phyloP scores from a whole-genome alignment of 371 early-diverging fungal genomes.

The Syncephalastrum contaminatum region DNA sequence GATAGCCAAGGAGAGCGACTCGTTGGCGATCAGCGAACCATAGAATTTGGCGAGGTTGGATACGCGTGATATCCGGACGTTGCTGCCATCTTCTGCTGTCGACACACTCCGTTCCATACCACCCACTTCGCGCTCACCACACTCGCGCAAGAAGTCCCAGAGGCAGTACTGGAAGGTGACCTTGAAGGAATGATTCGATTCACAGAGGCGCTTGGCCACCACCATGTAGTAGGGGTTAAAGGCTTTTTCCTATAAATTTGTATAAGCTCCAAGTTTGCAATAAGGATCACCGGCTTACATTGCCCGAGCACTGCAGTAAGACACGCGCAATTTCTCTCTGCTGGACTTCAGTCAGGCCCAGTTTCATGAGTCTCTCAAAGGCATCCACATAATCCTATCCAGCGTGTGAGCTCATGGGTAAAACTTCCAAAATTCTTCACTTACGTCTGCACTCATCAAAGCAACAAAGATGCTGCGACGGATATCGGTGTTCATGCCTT shows the following conservation, averaged over 20 bases:
- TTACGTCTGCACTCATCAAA: constrained; percentile 87
- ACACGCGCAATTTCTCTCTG: constrained; percentile 95
- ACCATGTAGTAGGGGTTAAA: constrained; percentile 96
- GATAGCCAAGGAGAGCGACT: constrained; percentile 61
- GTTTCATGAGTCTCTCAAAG: constrained; percentile 79
- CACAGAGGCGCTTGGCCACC: constrained; percentile 78
- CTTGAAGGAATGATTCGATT: constrained; percentile 74
- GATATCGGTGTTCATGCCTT: constrained; percentile 96
- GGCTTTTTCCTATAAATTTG: constrained; percentile 64
- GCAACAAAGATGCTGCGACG: constrained; percentile 90
- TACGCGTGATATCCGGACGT: constrained; percentile 62
- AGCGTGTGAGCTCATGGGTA: background rate
- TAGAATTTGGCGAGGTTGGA: constrained; percentile 78
- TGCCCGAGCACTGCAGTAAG: constrained; percentile 83
- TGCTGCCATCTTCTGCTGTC: constrained; percentile 11
- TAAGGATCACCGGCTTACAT: constrained; percentile 47
- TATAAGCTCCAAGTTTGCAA: background rate
- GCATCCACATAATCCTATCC: constrained; percentile 91
- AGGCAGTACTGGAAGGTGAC: constrained; percentile 93
- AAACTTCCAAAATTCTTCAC: background rate
- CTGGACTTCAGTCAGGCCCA: constrained; percentile 86
- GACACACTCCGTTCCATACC: constrained; percentile 59
- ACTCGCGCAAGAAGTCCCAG: constrained; percentile 88
- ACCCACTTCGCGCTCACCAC: constrained; percentile 78
- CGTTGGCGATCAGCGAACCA: constrained; percentile 60